Evolutionary conservation across 352 stramenopile species (phyloP).

Genomic region (Pythium sukuiense): DNA sequence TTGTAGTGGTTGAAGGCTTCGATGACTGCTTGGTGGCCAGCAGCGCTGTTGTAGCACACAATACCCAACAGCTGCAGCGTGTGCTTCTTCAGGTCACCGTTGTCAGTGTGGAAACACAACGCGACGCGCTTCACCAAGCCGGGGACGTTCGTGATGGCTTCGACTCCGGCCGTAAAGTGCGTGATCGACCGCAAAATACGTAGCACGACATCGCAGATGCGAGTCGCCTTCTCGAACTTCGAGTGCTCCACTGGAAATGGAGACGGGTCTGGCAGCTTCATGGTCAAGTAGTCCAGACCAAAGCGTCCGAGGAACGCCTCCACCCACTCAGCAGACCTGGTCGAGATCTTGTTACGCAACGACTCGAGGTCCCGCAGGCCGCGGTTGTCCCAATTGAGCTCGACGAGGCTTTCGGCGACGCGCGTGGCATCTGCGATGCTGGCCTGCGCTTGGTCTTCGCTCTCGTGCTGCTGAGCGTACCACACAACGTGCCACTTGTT

Average conservation of each 20-base stretch:
- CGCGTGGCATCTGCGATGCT: conserved; percentile 60
- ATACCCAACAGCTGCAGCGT: conserved; percentile 82
- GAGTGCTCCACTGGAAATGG: conserved; percentile 77
- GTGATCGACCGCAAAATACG: conserved; percentile 76
- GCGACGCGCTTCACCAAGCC: conserved; percentile 79
- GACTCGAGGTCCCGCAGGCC: conserved; percentile 72
- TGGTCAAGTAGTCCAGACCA: conserved; percentile 81
- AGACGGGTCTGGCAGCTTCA: conserved; percentile 83
- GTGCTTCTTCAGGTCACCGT: conserved; percentile 80
- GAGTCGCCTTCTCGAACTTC: conserved; percentile 79
- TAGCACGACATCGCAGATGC: conserved; percentile 74
- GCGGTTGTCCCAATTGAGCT: conserved; percentile 84
- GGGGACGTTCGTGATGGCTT: conserved; percentile 79
- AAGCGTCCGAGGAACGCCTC: conserved; percentile 75
- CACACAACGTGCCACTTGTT: conserved; percentile 88
- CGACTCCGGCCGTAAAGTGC: conserved; percentile 76
- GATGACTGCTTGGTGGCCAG: conserved; percentile 74
- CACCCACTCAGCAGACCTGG: conserved; percentile 73
- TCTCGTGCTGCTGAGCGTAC: conserved; percentile 83
- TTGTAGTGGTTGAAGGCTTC: conserved; percentile 85
- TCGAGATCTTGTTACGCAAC: conserved; percentile 68
- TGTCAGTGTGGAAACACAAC: conserved; percentile 85
- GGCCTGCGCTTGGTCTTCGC: conserved; percentile 61
- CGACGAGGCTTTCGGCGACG: conserved; percentile 73
- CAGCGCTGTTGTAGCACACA: conserved; percentile 87